Percentiles rank a stretch among this genome's conserved stretches.
phyloP scores from a whole-genome alignment of 305 asterid species.

The Rubia tinctorum region DNA sequence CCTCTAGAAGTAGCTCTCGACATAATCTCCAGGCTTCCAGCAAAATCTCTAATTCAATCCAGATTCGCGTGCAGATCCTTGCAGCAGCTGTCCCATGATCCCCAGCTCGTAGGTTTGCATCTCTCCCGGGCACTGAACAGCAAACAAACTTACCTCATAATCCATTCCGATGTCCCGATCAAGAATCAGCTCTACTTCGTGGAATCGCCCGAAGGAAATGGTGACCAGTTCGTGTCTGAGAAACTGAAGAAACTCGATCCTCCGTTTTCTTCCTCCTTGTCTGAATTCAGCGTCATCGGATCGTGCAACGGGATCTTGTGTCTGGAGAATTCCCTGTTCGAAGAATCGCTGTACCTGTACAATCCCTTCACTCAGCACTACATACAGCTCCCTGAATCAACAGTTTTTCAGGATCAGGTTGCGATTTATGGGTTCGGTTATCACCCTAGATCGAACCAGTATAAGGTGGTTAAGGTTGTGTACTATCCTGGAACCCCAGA shows the following conservation, averaged over 20 bases:
- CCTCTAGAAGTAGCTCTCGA: slow-evolving; percentile 24
- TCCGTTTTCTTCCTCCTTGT: slow-evolving; percentile 38
- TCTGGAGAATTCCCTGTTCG: slow-evolving; percentile 26
- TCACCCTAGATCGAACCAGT: slow-evolving; percentile 29
- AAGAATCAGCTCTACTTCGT: slow-evolving; percentile 23
- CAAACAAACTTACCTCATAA: slow-evolving; percentile 13
- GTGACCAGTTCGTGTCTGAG: not conserved
- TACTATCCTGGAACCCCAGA: not conserved
- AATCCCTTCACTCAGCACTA: slow-evolving; percentile 46
- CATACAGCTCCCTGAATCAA: slow-evolving; percentile 28
- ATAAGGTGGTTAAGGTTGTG: slow-evolving; percentile 39
- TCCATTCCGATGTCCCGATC: slow-evolving; percentile 16
- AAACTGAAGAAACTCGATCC: slow-evolving; percentile 26
- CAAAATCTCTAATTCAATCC: slow-evolving; percentile 22
- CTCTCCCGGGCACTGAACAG: not conserved
- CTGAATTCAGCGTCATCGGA: slow-evolving; percentile 42
- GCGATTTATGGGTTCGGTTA: slow-evolving; percentile 41
- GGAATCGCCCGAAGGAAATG: slow-evolving; percentile 12
- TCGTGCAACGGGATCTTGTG: slow-evolving; percentile 49
- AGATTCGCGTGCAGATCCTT: slow-evolving; percentile 24
- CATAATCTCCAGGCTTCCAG: slow-evolving; percentile 27
- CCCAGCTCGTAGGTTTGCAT: slow-evolving; percentile 11
- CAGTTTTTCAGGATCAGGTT: slow-evolving; percentile 13
- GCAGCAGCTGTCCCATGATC: slow-evolving; percentile 17
- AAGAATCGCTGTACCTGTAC: slow-evolving; percentile 26